Evolutionary conservation across 768 basidiomycete species (phyloP).

Genomic region (Tylopilus sp.): DNA sequence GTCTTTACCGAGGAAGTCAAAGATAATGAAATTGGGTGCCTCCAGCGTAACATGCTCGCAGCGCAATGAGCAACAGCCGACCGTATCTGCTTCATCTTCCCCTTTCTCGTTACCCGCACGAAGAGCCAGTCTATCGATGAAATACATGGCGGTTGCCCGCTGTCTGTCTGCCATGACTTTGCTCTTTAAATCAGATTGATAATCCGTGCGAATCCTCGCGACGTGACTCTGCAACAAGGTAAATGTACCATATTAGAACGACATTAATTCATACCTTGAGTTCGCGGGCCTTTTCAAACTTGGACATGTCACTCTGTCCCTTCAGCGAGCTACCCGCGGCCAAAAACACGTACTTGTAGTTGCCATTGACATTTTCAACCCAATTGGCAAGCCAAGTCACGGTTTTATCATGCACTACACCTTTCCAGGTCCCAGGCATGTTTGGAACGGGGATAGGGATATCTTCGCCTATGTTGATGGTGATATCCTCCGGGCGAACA

Average conservation of each 20-base stretch:
- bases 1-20: slow-evolving; percentile 99
- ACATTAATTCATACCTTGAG: slow-evolving; percentile 62
- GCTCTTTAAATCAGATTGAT: slow-evolving; percentile 75
- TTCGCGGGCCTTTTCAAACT: slow-evolving; percentile 97
- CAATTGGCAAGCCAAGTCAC: slow-evolving; percentile 99
- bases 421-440: slow-evolving; percentile 89
- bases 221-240: slow-evolving; percentile 67
- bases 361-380: slow-evolving; percentile 97
- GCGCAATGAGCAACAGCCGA: slow-evolving; percentile 96
- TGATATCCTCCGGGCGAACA: slow-evolving; percentile 92
- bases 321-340: slow-evolving; percentile 97
- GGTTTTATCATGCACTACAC: slow-evolving; percentile 85
- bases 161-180: slow-evolving; percentile 95
- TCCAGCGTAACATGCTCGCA: slow-evolving; percentile 95
- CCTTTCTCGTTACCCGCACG: slow-evolving; percentile 99
- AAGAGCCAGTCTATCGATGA: slow-evolving; percentile 95
- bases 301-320: slow-evolving; percentile 95
- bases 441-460: slow-evolving; percentile 82
- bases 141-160: slow-evolving; percentile 98
- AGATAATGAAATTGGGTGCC: slow-evolving; percentile 81
- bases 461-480: slow-evolving; percentile 85
- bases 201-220: slow-evolving; percentile 87
- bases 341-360: slow-evolving; percentile 96
- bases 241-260: background rate
- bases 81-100: slow-evolving; percentile 98